Conservation (phyloP, 129 eudicot species). For the Arctium minus region DNA sequence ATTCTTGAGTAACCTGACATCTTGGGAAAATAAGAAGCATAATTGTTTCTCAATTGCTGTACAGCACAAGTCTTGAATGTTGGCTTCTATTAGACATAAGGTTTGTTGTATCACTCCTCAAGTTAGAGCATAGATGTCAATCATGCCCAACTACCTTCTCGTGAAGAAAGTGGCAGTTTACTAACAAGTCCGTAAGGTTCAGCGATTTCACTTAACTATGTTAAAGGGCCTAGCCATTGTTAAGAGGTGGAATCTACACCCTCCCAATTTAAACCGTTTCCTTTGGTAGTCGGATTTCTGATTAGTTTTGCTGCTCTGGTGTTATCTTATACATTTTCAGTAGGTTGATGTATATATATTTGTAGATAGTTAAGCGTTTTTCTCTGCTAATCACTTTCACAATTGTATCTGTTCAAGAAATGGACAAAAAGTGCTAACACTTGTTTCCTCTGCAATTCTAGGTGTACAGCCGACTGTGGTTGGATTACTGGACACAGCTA, state of each 20-base stretch:
- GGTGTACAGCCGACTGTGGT: constrained; percentile 99
- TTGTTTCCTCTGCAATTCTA: constrained; percentile 20
- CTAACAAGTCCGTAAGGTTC: background rate
- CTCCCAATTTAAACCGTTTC: background rate
- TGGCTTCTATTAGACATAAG: no score
- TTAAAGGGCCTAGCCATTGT: background rate
- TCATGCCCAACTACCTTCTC: no score
- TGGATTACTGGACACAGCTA: constrained; percentile 99
- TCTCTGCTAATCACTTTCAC: background rate
- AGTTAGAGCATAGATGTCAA: no score
- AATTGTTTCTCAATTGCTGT: no score
- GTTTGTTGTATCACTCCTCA: no score
- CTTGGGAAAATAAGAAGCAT: no score
- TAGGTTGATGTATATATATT: background rate
- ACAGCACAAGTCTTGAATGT: no score
- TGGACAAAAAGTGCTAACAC: background rate
- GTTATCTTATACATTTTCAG: background rate
- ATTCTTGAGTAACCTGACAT: no score
- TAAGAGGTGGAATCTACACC: background rate
- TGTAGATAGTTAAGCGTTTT: background rate
- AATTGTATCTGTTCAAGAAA: background rate
- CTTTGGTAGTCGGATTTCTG: background rate
- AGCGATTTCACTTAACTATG: background rate
- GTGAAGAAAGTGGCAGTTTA: background rate
- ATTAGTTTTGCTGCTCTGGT: background rate